Evolutionary conservation across 163 green algal genomes (phyloP), one percentile per base, ranked within the genome.

Genomic region (Chlamydomonas reinhardtii): DNA sequence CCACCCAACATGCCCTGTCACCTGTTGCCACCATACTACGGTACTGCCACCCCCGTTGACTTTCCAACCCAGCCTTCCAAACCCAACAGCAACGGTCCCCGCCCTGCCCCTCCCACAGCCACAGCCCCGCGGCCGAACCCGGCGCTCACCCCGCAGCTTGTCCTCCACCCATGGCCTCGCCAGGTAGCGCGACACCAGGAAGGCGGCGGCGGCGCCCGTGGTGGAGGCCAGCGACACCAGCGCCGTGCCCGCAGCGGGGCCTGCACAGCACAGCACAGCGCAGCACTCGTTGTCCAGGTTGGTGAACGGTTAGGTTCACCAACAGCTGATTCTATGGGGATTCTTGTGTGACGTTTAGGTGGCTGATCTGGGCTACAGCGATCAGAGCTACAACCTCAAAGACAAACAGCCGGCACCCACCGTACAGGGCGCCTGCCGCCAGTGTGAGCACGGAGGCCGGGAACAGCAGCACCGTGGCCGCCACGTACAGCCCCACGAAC

Each of bases 401-500:
- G n/a, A n/a, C n/a, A n/a, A n/a, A n/a, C n/a, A 48, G 39, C 5
- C 39, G 39, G 39, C 39, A 48, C 39, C 39, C 43, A 84, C 95
- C 95, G 72, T 95, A 98, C 24, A 97, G 73, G 34, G 93, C 94
- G 16, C 95, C 95, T 27, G 95, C 95, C 16, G 78, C 94, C 0
- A 98, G 79, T 0, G 94, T 98, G 0, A 98, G 88, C 24, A 96
- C 66, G 1, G 89, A 93, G 20, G 90, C 95, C 12, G 95, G 95
- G 27, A 97, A 84, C 2, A 97, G 89, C 61, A 97, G 84, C 61
- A 97, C 92, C 2, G 94, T 95, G n/a, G 95, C 91, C 0, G 83
- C 76, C 2, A 79, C 91, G 71, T 97, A 97, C 2, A 91, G 83
- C 14, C 9, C 81, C 16, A 92, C 76, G 73, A 95, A 97, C 22